phyloP scores from a whole-genome alignment of 106 monocot genomes.

The Triglochin maritima region DNA sequence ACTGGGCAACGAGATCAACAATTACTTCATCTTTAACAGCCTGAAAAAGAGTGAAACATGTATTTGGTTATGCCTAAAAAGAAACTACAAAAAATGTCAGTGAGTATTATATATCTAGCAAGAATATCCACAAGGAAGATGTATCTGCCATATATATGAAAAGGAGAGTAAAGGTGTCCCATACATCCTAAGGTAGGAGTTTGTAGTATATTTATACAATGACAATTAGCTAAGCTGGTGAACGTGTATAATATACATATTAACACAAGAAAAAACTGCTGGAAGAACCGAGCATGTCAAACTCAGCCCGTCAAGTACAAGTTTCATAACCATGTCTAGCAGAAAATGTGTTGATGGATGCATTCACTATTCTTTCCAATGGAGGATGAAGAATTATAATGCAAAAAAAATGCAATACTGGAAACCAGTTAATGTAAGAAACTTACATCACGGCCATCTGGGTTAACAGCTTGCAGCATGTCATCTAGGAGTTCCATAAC shows the following conservation, averaged over 20 bases:
- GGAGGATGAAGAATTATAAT: background rate
- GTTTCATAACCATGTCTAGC: background rate
- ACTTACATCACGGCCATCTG: conserved; percentile 47
- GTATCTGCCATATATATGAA: background rate
- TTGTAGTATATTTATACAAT: no score
- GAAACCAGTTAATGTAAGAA: background rate
- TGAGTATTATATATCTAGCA: background rate
- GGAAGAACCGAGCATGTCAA: no score
- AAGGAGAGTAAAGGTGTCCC: background rate
- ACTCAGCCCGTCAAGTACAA: no score
- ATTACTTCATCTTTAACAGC: conserved; percentile 90
- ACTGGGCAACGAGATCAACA: conserved; percentile 62
- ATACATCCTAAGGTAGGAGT: no score
- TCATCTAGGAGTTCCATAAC: conserved; percentile 65
- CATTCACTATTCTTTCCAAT: background rate
- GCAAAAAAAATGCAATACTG: background rate
- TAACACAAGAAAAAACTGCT: no score
- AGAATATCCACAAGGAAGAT: background rate
- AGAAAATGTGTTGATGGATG: background rate
- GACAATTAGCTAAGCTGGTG: no score
- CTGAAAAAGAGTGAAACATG: conserved; percentile 17
- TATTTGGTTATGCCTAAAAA: background rate
- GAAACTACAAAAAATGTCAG: background rate
- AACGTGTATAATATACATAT: no score
- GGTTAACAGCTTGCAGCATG: conserved; percentile 83